phyloP scores from a whole-genome alignment of 805 yeast species.

The Lipomyces lipofer region DNA sequence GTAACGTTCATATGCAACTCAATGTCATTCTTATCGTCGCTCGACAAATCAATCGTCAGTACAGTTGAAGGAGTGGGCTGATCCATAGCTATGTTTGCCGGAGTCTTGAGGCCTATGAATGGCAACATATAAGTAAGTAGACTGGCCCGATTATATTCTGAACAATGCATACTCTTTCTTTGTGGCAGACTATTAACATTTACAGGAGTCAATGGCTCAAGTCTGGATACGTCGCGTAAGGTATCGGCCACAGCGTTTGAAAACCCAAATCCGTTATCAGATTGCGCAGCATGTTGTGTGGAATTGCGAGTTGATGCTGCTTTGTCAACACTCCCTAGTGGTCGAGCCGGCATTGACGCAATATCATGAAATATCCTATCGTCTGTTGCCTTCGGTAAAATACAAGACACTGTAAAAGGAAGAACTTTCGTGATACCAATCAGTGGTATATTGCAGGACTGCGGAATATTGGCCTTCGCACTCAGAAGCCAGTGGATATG shows the following conservation, averaged over 20 bases:
- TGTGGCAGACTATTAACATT: not conserved
- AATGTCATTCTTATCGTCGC: slow-evolving; percentile 11
- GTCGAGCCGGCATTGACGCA: slow-evolving; percentile 8
- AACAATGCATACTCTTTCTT: not conserved
- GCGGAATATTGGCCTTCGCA: slow-evolving; percentile 12
- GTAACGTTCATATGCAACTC: not conserved
- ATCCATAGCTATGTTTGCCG: slow-evolving; percentile 2
- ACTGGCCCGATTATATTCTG: not conserved
- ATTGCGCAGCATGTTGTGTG: too few species aligned
- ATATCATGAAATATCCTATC: not conserved
- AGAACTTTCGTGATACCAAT: slow-evolving; percentile 1
- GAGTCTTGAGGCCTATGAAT: slow-evolving; percentile 3
- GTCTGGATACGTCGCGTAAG: not conserved
- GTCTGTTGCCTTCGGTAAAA: slow-evolving; percentile 13
- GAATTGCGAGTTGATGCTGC: not conserved
- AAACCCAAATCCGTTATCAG: too few species aligned
- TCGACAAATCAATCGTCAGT: slow-evolving; percentile 23
- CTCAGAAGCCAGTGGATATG: slow-evolving; percentile 20
- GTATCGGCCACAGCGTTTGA: too few species aligned
- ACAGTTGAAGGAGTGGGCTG: slow-evolving; percentile 3
- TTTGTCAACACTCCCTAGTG: slow-evolving; percentile 4
- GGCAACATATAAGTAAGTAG: not conserved
- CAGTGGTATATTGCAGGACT: not conserved
- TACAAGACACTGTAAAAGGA: not conserved
- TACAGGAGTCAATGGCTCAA: slow-evolving; percentile 9